phyloP scores from a whole-genome alignment of 495 filamentous ascomycete genomes.

The Penicillium canescens region DNA sequence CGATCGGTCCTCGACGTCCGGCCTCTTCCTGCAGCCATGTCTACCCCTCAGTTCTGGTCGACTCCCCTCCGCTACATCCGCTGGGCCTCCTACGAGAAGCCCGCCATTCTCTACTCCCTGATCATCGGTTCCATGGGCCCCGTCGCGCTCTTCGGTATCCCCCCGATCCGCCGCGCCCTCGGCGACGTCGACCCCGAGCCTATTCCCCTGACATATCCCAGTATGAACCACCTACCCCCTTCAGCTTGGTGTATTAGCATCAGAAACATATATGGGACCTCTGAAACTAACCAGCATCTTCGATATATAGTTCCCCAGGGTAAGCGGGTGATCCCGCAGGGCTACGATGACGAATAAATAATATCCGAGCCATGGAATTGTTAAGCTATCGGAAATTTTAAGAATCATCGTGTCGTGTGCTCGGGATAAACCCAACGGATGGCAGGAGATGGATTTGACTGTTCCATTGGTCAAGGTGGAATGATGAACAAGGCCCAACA shows the following conservation, averaged over 20 bases:
- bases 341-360: slow-evolving; percentile 69
- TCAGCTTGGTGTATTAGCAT: not conserved
- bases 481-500: slow-evolving; percentile 9
- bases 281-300: slow-evolving; percentile 7
- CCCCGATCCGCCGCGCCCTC: slow-evolving; percentile 65
- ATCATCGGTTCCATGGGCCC: slow-evolving; percentile 73
- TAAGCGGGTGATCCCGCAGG: slow-evolving; percentile 67
- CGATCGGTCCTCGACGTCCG: slow-evolving; percentile 16
- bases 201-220: slow-evolving; percentile 87
- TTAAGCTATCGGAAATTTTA: slow-evolving; percentile 4
- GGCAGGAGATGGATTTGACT: slow-evolving; percentile 11
- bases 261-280: not conserved
- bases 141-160: slow-evolving; percentile 61
- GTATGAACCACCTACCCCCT: slow-evolving; percentile 51
- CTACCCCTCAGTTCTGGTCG: slow-evolving; percentile 77
- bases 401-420: slow-evolving; percentile 3
- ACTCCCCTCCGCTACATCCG: slow-evolving; percentile 78
- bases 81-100: slow-evolving; percentile 83
- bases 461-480: slow-evolving; percentile 10
- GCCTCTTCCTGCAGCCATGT: slow-evolving; percentile 50
- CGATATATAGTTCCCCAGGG: slow-evolving; percentile 66
- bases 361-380: slow-evolving; percentile 3
- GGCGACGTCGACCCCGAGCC: slow-evolving; percentile 69
- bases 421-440: slow-evolving; percentile 7
- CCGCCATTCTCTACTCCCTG: slow-evolving; percentile 84